A percentile compares a stretch with the other conserved stretches of the same genome.
Evolutionary conservation across 352 stramenopile genomes (phyloP).

Genomic region (Phytophthora tentaculata): DNA sequence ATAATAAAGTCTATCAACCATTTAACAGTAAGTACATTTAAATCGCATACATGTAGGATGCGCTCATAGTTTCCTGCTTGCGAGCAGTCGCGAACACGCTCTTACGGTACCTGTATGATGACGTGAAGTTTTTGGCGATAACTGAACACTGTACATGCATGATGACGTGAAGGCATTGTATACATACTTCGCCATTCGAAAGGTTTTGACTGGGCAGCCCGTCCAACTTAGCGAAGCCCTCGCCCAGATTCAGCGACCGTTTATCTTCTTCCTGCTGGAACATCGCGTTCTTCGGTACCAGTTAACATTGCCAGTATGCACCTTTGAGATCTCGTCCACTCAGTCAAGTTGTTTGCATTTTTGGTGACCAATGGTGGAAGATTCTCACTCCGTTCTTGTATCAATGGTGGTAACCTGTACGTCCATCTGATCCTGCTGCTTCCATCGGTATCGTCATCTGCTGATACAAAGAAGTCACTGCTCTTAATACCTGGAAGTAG

Average conservation of each 20-base stretch:
- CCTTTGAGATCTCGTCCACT: conserved; percentile 86
- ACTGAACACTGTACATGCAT: no score
- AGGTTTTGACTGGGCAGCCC: no score
- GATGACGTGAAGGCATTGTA: no score
- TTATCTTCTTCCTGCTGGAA: conserved; percentile 84
- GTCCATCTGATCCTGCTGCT: conserved; percentile 59
- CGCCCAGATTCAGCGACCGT: conserved; percentile 71
- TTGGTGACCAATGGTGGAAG: conserved; percentile 83
- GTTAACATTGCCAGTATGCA: conserved; percentile 88
- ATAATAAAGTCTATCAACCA: no score
- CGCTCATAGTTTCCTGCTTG: no score
- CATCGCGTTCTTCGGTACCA: conserved; percentile 86
- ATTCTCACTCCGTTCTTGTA: conserved; percentile 85
- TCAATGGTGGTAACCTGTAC: conserved; percentile 73
- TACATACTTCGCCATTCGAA: no score
- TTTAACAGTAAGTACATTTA: no score
- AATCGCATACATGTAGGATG: no score
- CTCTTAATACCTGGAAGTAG: conserved; percentile 67
- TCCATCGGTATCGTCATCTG: conserved; percentile 16
- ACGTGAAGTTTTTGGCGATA: no score
- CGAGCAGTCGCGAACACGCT: no score
- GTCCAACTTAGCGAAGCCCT: no score
- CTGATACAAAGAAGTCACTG: conserved; percentile 15
- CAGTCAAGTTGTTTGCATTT: conserved; percentile 84
- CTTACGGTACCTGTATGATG: no score